Evolutionary conservation across 805 yeast species (phyloP), one percentile per base, ranked within the genome.

Genomic region (Barnettozyma wickerhamii): DNA sequence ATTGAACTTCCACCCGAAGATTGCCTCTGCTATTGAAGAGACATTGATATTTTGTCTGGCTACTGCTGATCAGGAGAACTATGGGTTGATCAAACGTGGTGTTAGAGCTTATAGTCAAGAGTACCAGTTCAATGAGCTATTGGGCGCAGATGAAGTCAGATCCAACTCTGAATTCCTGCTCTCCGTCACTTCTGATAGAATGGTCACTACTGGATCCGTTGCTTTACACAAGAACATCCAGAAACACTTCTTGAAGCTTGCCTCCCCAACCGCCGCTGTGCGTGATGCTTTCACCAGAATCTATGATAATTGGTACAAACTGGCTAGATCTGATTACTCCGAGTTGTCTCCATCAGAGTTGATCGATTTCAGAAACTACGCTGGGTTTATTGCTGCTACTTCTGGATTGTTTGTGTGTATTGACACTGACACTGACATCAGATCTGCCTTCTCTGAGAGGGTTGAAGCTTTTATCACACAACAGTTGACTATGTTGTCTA

Each of bases 171-270:
- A 58, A 0, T 64, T 77, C 19, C 69, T 70, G 31, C 47, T 50
- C 9, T 65, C 68, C 4, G 64, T 85, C 34, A 60, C 74, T 3
- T 60, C 73, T 6, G 89, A 81, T 46, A 74, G 69, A 18, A 63
- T 65, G 18, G 73, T 80, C 2, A 74, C 82, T 30, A 78, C 85
- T 1, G 90, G 93, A 21, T 71, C 80, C 17, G 79, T 82, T 21
- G 89, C 95, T 0, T 68, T 84, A 27, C 89, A 84, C 53, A 83
- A 84, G 55, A 74, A 78, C 43, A 61, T 84, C 38, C 69, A 84
- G 55, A 72, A 57, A 44, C 48, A 53, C 31, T 51, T 65, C 36
- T 48, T 58, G 32, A 48, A 48, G 7, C 50, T 61, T 10, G 44
- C 49, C 15, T 47, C 40, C 4, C 62, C 69, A 7, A 56, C 63